A percentile compares a stretch with the other conserved stretches of the same genome.
These are phyloP conservation scores for Fusarium sterilihyphosum DNA, from an alignment of 2,329 filamentous ascomycete genomes.

Conservation along the genomic window DNA sequence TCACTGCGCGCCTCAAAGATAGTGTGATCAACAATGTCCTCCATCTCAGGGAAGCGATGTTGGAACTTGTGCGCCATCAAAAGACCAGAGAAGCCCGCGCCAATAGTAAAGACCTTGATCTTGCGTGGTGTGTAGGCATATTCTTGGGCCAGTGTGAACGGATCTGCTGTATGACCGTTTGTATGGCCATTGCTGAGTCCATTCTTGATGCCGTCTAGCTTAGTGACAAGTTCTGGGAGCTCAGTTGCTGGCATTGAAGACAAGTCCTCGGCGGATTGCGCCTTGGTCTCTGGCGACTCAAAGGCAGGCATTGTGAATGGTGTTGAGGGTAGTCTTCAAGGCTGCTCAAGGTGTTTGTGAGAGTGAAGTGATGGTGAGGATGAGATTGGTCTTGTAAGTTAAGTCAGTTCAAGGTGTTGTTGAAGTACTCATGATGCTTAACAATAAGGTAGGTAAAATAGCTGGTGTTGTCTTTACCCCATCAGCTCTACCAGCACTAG, in stretches of 20 bases:
- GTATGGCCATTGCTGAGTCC: not conserved
- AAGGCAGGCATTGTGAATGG: conserved; percentile 23
- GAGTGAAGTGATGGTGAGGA: not conserved
- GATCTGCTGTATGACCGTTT: conserved; percentile 30
- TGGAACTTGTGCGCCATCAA: conserved; percentile 50
- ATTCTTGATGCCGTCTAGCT: not conserved
- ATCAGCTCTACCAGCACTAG: not conserved
- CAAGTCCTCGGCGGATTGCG: not conserved
- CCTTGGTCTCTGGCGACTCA: conserved; percentile 22
- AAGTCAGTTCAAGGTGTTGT: not conserved
- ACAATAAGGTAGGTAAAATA: not conserved
- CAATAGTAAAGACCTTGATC: conserved; percentile 48
- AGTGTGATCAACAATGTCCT: conserved; percentile 39
- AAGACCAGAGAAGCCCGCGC: conserved; percentile 47
- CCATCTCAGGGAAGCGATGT: conserved; percentile 47
- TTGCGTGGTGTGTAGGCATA: conserved; percentile 45
- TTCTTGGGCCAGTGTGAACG: conserved; percentile 41
- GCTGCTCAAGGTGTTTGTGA: not conserved
- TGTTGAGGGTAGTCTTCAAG: not conserved
- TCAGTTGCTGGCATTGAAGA: conserved; percentile 28
- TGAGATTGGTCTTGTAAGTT: not conserved
- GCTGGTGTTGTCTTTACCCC: not conserved
- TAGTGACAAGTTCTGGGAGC: conserved; percentile 23
- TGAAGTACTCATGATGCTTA: not conserved
- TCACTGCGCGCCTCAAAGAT: conserved; percentile 46